phyloP scores from a whole-genome alignment of 2,329 filamentous ascomycete species.

The Ophiostoma novo-ulmi region DNA sequence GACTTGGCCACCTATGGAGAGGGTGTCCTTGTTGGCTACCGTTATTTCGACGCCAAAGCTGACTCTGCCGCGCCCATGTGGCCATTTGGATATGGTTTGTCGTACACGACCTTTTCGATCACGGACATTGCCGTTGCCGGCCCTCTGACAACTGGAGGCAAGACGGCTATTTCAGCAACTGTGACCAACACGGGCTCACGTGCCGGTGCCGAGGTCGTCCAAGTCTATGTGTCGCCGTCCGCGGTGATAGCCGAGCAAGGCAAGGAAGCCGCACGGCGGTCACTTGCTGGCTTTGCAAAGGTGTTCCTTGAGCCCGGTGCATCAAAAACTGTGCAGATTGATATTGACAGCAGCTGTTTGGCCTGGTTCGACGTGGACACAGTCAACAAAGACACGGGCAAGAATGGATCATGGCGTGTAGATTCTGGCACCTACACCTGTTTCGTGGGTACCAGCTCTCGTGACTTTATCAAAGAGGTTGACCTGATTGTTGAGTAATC shows the following conservation, averaged over 20 bases:
- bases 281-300: slow-evolving; percentile 26
- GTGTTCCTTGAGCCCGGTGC: slow-evolving; percentile 17
- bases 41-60: slow-evolving; percentile 59
- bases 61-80: slow-evolving; percentile 28
- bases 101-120: slow-evolving; percentile 36
- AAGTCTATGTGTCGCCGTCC: slow-evolving; percentile 24
- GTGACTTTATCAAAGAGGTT: slow-evolving; percentile 15
- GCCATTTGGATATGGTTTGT: slow-evolving; percentile 28
- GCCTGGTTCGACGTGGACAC: slow-evolving; percentile 25
- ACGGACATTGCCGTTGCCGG: slow-evolving; percentile 39
- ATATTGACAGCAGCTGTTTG: slow-evolving; percentile 4
- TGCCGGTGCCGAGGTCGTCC: slow-evolving; percentile 23
- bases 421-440: slow-evolving; percentile 24
- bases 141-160: slow-evolving; percentile 42
- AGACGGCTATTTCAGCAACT: slow-evolving; percentile 37
- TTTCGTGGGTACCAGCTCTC: slow-evolving; percentile 24
- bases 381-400: background rate
- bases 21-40: slow-evolving; percentile 67
- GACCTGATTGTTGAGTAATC: slow-evolving; percentile 16
- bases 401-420: slow-evolving; percentile 24
- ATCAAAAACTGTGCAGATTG: background rate
- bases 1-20: slow-evolving; percentile 65
- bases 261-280: slow-evolving; percentile 17
- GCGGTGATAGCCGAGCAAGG: background rate
- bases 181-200: slow-evolving; percentile 21